Evolutionary conservation across 495 filamentous ascomycete species (phyloP), one percentile per base, ranked within the genome.

Genomic region (Hypoxylon trugodes): DNA sequence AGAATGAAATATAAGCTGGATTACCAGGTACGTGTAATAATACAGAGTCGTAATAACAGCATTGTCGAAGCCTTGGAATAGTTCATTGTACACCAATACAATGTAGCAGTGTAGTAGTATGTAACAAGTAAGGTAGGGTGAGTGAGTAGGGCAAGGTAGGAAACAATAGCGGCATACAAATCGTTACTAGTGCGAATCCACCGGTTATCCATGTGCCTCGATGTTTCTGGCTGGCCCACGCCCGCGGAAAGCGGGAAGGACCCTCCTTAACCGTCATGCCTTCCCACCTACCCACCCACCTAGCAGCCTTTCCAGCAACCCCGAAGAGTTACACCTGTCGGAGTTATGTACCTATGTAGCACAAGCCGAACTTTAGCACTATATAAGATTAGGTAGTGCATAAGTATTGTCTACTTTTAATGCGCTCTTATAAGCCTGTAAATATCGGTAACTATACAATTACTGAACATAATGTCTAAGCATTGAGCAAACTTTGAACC

Each of bases 241-340:
- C 24, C 64, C 64, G 64, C 64, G 64, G 64, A 67, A 54, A 62
- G 64, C 64, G 64, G 64, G 64, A 67, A 67, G 64, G 64, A 67
- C 64, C 64, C 58, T 67, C 58, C 32, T 61, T 21, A 59, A 58
- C 64, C 64, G 58, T 57, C 38, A 38, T 46, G 46, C 35, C 25
- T 50, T 67, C 28, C 40, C 28, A 38, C 26, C 52, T 58, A 35
- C 7, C n/a, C n/a, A n/a, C n/a, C n/a, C n/a, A n/a, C n/a, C n/a
- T n/a, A n/a, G n/a, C 18, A 24, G 18, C 18, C 5, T 21, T 42
- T 42, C 18, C 9, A 45, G n/a, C n/a, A n/a, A n/a, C n/a, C n/a
- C n/a, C n/a, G n/a, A n/a, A n/a, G n/a, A n/a, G n/a, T n/a, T n/a
- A n/a, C n/a, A n/a, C n/a, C n/a, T n/a, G n/a, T n/a, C n/a, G n/a